Evolutionary conservation across 441 rosid genomes (phyloP).

Genomic region (Flueggea neowawraea): DNA sequence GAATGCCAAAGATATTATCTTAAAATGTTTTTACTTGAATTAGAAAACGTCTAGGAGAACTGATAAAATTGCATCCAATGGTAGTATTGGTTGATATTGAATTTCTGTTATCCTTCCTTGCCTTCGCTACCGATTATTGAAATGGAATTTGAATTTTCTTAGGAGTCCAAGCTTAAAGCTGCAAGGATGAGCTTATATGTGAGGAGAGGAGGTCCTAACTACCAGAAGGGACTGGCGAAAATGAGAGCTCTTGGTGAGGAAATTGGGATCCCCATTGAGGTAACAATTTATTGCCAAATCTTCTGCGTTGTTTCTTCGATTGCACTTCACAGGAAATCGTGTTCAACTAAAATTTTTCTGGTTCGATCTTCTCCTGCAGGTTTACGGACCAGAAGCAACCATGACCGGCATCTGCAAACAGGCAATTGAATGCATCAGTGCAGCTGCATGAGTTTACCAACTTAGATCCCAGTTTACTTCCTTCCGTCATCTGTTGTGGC

Average conservation of each 20-base stretch:
- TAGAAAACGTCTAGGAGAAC: not conserved
- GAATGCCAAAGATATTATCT: too few species aligned
- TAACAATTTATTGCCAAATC: conserved; percentile 14
- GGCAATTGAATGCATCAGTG: conserved; percentile 78
- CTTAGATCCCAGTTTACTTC: not conserved
- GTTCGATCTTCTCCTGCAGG: conserved; percentile 33
- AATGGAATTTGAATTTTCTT: not conserved
- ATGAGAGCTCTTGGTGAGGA: conserved; percentile 90
- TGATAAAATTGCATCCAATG: not conserved
- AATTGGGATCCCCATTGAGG: conserved; percentile 91
- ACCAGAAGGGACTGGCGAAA: conserved; percentile 83
- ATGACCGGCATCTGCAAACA: conserved; percentile 98
- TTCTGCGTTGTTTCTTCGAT: conserved; percentile 32
- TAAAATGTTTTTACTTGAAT: too few species aligned
- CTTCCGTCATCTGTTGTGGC: not conserved
- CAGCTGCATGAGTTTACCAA: conserved; percentile 47
- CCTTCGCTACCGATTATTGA: not conserved
- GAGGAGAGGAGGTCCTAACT: conserved; percentile 96
- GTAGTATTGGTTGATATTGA: not conserved
- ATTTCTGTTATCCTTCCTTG: not conserved
- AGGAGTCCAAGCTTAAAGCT: conserved; percentile 92
- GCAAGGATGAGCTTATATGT: conserved; percentile 88
- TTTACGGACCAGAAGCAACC: conserved; percentile 92
- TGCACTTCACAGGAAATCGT: not conserved
- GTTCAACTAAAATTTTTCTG: not conserved